Conservation (phyloP, 805 yeast species). For the Starmera dryadoides region DNA sequence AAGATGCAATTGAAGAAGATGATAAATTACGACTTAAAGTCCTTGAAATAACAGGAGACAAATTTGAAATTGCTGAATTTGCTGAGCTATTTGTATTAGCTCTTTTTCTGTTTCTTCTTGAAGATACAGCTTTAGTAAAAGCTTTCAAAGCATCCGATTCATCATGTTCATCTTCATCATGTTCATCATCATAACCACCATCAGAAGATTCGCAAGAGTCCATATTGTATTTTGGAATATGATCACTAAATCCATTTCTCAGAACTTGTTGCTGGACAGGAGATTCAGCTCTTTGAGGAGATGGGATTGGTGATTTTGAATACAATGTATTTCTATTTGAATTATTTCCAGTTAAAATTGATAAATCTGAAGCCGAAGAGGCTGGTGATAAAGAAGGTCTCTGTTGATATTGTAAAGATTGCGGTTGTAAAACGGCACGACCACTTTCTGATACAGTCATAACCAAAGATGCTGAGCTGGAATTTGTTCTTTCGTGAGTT, state of each 20-base stretch:
- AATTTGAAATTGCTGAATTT: slow-evolving; percentile 5
- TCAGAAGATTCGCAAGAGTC: slow-evolving; percentile 9
- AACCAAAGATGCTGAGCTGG: slow-evolving; percentile 8
- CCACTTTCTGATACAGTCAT: slow-evolving; percentile 15
- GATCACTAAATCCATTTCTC: neutral
- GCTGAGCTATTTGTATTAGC: slow-evolving; percentile 19
- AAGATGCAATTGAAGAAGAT: slow-evolving; percentile 15
- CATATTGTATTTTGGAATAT: slow-evolving; percentile 4
- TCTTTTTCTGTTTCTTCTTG: slow-evolving; percentile 13
- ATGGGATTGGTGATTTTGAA: slow-evolving; percentile 16
- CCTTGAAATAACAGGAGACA: slow-evolving; percentile 3
- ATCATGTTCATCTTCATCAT: slow-evolving; percentile 1
- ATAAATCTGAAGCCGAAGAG: slow-evolving; percentile 16
- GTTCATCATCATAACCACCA: slow-evolving; percentile 4
- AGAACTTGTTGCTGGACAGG: slow-evolving; percentile 7
- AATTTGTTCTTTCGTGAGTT: slow-evolving; percentile 8
- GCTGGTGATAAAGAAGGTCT: slow-evolving; percentile 14
- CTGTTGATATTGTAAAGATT: neutral
- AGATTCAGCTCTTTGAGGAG: slow-evolving; percentile 17
- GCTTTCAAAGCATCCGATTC: slow-evolving; percentile 16
- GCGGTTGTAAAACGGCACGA: slow-evolving; percentile 12
- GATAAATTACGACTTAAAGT: slow-evolving; percentile 15
- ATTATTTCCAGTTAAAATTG: slow-evolving; percentile 7
- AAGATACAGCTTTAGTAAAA: slow-evolving; percentile 14
- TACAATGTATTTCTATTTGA: slow-evolving; percentile 7